Conservation (phyloP, 1,284 basidiomycete species). For the Puccinia brachypodii region DNA sequence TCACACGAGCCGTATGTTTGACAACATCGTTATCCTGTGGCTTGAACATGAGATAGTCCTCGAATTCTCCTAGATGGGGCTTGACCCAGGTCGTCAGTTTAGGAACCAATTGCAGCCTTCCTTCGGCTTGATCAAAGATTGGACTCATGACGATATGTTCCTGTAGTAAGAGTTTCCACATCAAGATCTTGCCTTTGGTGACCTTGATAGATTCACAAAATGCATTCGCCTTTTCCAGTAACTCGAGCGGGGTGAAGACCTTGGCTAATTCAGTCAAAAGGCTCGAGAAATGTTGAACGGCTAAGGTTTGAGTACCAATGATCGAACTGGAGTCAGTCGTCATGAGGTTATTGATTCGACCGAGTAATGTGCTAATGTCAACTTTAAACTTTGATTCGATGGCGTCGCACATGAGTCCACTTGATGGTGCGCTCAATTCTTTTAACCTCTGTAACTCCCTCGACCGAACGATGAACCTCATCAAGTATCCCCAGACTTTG, state of each 20-base stretch:
- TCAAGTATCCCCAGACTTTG: slow-evolving; percentile 95
- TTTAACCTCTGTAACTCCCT: slow-evolving; percentile 81
- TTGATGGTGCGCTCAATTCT: slow-evolving; percentile 59
- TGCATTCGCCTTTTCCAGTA: slow-evolving; percentile 75
- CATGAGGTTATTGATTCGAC: slow-evolving; percentile 87
- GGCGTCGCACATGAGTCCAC: slow-evolving; percentile 54
- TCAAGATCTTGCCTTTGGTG: slow-evolving; percentile 77
- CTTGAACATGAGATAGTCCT: slow-evolving; percentile 68
- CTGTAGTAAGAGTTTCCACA: slow-evolving; percentile 92
- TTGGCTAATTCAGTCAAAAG: slow-evolving; percentile 82
- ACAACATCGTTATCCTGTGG: slow-evolving; percentile 67
- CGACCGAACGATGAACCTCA: slow-evolving; percentile 86
- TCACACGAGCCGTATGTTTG: slow-evolving; percentile 73
- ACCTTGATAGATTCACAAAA: slow-evolving; percentile 82
- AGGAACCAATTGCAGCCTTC: slow-evolving; percentile 78
- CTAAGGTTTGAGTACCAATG: slow-evolving; percentile 81
- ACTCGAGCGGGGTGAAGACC: slow-evolving; percentile 74
- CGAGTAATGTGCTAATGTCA: slow-evolving; percentile 72
- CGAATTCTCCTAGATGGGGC: slow-evolving; percentile 87
- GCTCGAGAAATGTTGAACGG: slow-evolving; percentile 85
- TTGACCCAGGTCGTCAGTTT: slow-evolving; percentile 90
- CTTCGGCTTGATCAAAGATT: slow-evolving; percentile 78
- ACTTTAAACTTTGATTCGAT: slow-evolving; percentile 77
- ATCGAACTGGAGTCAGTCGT: slow-evolving; percentile 72
- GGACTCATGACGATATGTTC: slow-evolving; percentile 84